Evolutionary conservation across 306 rosid species (phyloP).

Genomic region (Gleditsia sinensis): DNA sequence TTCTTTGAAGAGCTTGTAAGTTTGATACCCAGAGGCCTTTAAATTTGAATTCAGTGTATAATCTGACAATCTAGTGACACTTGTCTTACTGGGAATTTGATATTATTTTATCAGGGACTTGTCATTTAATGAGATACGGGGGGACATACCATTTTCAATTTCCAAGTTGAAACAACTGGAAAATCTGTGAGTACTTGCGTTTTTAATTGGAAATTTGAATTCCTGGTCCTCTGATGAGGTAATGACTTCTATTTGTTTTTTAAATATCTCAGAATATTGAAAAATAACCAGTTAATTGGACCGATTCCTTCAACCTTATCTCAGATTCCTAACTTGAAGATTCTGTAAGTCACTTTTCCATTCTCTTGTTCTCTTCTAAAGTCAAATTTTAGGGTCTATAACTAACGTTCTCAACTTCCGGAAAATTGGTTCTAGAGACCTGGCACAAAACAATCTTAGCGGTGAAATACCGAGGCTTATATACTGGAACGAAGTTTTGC

Average conservation of each 20-base stretch:
- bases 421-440: conserved; percentile 55
- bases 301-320: conserved; percentile 96
- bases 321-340: conserved; percentile 96
- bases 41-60: conserved; percentile 10
- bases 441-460: conserved; percentile 89
- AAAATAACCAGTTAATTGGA: conserved; percentile 80
- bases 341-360: conserved; percentile 60
- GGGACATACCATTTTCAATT: conserved; percentile 93
- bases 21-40: neutral
- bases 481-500: conserved; percentile 98
- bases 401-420: conserved; percentile 19
- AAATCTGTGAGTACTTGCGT: conserved; percentile 66
- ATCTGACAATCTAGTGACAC: neutral
- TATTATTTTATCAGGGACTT: conserved; percentile 55
- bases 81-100: conserved; percentile 1
- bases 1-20: conserved; percentile 68
- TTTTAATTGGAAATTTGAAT: neutral
- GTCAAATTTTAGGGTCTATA: neutral
- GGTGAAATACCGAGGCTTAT: conserved; percentile 98
- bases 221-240: neutral
- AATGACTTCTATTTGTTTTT: neutral
- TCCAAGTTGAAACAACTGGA: conserved; percentile 92
- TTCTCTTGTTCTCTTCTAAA: neutral
- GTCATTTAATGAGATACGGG: conserved; percentile 78
- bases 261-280: conserved; percentile 68